Conservation (phyloP, 768 basidiomycete genomes). For the Auricularia heimuer region DNA sequence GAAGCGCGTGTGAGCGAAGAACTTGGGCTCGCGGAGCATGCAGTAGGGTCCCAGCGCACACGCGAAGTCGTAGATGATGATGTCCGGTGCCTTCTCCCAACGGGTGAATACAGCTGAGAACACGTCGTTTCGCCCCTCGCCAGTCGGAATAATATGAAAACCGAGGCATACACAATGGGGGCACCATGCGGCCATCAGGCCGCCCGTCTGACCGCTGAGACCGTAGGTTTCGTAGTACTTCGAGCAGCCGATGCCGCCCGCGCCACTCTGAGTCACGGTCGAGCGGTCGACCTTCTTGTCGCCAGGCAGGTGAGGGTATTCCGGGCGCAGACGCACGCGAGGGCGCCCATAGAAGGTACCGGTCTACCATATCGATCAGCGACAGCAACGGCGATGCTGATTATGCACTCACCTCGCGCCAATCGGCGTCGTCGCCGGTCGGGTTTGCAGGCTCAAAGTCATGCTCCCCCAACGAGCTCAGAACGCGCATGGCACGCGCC, state of each 20-base stretch:
- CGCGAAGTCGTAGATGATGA: slow-evolving; percentile 25
- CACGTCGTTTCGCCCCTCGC: slow-evolving; percentile 30
- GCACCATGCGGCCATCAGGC: not conserved
- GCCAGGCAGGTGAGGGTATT: not conserved
- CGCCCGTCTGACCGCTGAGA: not conserved
- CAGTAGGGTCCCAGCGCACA: slow-evolving; percentile 26
- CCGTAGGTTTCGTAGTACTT: slow-evolving; percentile 1
- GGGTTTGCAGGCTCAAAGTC: not conserved
- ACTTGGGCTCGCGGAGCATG: slow-evolving; percentile 19
- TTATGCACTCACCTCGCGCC: not conserved
- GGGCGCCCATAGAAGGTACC: not conserved
- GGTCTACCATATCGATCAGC: not conserved
- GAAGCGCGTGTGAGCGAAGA: slow-evolving; percentile 25
- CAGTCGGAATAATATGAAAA: slow-evolving; percentile 18
- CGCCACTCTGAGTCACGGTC: not conserved
- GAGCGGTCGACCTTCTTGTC: not conserved
- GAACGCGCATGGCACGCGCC: not conserved
- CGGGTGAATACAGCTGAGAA: slow-evolving; percentile 29
- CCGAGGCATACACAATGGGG: not conserved
- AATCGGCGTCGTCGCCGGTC: not conserved
- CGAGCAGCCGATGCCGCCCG: slow-evolving; percentile 1
- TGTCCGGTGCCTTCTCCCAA: slow-evolving; percentile 20
- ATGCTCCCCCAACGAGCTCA: not conserved
- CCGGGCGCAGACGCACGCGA: not conserved
- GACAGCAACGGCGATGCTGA: not conserved